These are phyloP conservation scores for Truncatella angustata DNA, from an alignment of 2,329 filamentous ascomycete species.

Conservation along the genomic window DNA sequence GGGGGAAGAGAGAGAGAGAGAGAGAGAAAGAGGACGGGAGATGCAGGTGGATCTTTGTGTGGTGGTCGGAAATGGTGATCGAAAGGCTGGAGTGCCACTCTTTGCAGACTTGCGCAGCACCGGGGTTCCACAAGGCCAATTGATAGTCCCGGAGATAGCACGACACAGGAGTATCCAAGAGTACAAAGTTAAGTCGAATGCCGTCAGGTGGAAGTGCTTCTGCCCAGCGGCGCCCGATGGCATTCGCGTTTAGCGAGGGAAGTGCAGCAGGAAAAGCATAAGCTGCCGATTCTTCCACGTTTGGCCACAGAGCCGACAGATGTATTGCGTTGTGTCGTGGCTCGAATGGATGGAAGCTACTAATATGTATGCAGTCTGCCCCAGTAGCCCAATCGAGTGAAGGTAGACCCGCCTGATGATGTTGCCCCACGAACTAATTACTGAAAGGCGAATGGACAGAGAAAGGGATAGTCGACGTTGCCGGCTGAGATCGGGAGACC, in stretches of 20 bases:
- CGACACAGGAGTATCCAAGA: background rate
- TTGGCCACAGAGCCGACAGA: constrained; percentile 21
- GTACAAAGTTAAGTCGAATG: background rate
- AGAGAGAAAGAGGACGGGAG: constrained; percentile 14
- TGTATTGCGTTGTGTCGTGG: constrained; percentile 32
- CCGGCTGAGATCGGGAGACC: background rate
- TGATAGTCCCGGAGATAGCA: constrained; percentile 8
- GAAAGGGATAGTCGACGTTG: background rate
- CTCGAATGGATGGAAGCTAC: constrained; percentile 33
- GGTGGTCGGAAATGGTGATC: constrained; percentile 6
- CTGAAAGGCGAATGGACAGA: background rate
- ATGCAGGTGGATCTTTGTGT: constrained; percentile 11
- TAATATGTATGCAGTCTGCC: constrained; percentile 33
- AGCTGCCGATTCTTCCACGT: constrained; percentile 24
- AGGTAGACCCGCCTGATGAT: constrained; percentile 28
- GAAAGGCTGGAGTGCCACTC: constrained; percentile 10
- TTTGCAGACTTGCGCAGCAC: constrained; percentile 14
- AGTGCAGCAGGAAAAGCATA: background rate
- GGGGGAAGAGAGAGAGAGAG: constrained; percentile 22
- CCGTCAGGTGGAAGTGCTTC: constrained; percentile 7
- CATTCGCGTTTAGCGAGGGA: background rate
- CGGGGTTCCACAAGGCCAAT: constrained; percentile 12
- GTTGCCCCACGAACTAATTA: constrained; percentile 7
- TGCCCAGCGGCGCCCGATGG: constrained; percentile 6
- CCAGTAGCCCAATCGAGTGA: constrained; percentile 31